Base-by-base conservation (phyloP, 371 early-diverging fungal species). In the Vittaforma corneae region DNA sequence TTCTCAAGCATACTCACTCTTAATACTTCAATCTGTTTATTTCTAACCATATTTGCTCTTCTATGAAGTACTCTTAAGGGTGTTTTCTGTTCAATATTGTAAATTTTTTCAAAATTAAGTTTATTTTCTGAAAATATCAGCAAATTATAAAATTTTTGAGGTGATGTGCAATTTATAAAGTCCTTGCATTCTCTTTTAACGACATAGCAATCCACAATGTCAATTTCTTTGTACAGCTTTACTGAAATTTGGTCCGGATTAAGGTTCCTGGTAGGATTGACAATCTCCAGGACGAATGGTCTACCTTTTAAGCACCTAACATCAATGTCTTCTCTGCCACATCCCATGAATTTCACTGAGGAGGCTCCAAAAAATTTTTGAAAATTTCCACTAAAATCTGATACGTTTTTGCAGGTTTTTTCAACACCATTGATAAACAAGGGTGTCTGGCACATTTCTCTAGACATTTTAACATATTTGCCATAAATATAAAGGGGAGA, bases 281-380 rank as follows among this genome's bases (percentile, higher is more conserved):
- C 79, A 47, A 94, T 61, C 68, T 90, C 89, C 20, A 88, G 69
- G 62, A 89, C 87, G 76, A 92, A 93, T 2, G 96, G 96, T 35
- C 94, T 80, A 14, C 96, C 96, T 32, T 90, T 92, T 28, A 93
- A 76, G 91, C 91, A 91, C 29, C 88, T 82, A 5, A 96, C 96
- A 78, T 96, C 91, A 14, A 87, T 86, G 79, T 96, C 96, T 73
- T 96, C 96, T 37, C 95, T 83, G 1, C 94, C 96, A 0, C 92
- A 84, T 0, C 87, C 83, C 1, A 85, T 82, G 76, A 96, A 88
- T 58, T 87, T 88, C 29, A 71, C 66, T 30, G 58, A 29, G 1
- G 63, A 51, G 14, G 64, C 24, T 5, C 70, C 69, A 63, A 80
- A 77, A 44, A 88, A 63, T 1, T 82, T 71, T 29, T 81, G 81